phyloP scores from a whole-genome alignment of 2,329 filamentous ascomycete species.

The Penicillium sp. region DNA sequence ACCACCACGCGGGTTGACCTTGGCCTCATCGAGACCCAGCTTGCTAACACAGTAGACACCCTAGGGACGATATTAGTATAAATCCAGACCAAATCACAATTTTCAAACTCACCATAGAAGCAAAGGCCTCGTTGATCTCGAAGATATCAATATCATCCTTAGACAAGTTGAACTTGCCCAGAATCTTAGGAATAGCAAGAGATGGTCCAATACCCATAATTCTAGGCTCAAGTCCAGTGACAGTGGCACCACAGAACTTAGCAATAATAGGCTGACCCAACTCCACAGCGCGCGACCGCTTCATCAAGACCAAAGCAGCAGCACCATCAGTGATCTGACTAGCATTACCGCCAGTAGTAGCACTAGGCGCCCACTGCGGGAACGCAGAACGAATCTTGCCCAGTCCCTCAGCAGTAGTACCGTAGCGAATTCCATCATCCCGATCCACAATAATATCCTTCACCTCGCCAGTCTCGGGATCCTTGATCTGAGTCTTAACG shows the following conservation, averaged over 20 bases:
- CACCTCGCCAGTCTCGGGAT: slow-evolving; percentile 82
- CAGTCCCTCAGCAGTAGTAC: slow-evolving; percentile 78
- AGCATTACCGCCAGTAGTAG: slow-evolving; percentile 89
- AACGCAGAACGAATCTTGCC: slow-evolving; percentile 84
- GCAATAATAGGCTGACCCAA: slow-evolving; percentile 82
- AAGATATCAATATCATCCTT: slow-evolving; percentile 43
- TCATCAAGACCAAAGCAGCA: slow-evolving; percentile 89
- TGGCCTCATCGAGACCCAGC: slow-evolving; percentile 72
- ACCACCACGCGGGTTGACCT: slow-evolving; percentile 93
- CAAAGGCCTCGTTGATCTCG: slow-evolving; percentile 82
- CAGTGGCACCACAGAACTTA: slow-evolving; percentile 80
- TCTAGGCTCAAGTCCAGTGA: slow-evolving; percentile 81
- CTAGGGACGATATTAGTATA: slow-evolving; percentile 48
- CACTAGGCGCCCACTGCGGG: slow-evolving; percentile 69
- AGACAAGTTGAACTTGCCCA: slow-evolving; percentile 74
- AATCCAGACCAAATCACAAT: neutral
- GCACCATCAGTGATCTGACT: slow-evolving; percentile 91
- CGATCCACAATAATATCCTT: slow-evolving; percentile 73
- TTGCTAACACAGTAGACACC: slow-evolving; percentile 87
- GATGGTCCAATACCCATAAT: slow-evolving; percentile 93
- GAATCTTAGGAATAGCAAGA: slow-evolving; percentile 85
- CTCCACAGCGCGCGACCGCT: slow-evolving; percentile 77
- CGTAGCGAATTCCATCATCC: slow-evolving; percentile 81
- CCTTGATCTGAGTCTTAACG: slow-evolving; percentile 76
- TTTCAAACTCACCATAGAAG: slow-evolving; percentile 51